Evolutionary conservation across 495 filamentous ascomycete genomes (phyloP).

Genomic region (Trichocladium uniseriatum): DNA sequence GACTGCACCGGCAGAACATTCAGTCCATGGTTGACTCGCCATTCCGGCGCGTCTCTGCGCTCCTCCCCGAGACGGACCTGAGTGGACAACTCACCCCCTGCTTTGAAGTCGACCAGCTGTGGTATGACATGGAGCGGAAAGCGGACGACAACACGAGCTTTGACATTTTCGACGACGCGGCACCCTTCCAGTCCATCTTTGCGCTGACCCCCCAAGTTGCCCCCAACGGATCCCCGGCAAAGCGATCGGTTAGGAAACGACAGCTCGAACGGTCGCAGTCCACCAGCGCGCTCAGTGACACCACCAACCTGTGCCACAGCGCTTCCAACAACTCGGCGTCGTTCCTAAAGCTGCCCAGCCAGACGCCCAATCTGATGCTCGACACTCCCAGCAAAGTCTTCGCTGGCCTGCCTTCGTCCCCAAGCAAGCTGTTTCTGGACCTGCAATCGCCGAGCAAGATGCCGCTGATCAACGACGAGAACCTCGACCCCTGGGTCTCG

Average conservation of each 20-base stretch:
- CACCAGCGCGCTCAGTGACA: constrained; percentile 55
- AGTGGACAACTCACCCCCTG: constrained; percentile 68
- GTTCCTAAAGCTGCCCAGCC: constrained; percentile 36
- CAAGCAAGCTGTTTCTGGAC: constrained; percentile 48
- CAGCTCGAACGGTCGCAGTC: constrained; percentile 50
- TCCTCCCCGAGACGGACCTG: constrained; percentile 42
- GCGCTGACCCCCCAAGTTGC: constrained; percentile 27
- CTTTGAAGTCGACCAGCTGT: constrained; percentile 49
- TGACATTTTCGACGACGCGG: constrained; percentile 64
- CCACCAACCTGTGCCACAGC: constrained; percentile 49
- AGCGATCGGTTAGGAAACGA: constrained; percentile 57
- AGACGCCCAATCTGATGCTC: constrained; percentile 31
- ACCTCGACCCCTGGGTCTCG: constrained; percentile 32
- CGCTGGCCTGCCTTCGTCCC: constrained; percentile 36
- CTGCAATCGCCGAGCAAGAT: constrained; percentile 39
- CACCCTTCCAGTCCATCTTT: constrained; percentile 34
- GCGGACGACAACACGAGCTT: constrained; percentile 47
- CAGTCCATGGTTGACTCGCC: constrained; percentile 84
- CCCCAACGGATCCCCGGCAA: constrained; percentile 62
- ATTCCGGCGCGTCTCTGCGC: constrained; percentile 58
- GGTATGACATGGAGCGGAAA: constrained; percentile 39
- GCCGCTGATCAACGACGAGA: constrained; percentile 37
- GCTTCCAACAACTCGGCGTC: constrained; percentile 38
- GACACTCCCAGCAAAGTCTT: constrained; percentile 50
- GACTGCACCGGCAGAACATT: constrained; percentile 79